Evolutionary conservation across 2,329 filamentous ascomycete species (phyloP), one percentile per base, ranked within the genome.

Genomic region (Calonectria naviculata): DNA sequence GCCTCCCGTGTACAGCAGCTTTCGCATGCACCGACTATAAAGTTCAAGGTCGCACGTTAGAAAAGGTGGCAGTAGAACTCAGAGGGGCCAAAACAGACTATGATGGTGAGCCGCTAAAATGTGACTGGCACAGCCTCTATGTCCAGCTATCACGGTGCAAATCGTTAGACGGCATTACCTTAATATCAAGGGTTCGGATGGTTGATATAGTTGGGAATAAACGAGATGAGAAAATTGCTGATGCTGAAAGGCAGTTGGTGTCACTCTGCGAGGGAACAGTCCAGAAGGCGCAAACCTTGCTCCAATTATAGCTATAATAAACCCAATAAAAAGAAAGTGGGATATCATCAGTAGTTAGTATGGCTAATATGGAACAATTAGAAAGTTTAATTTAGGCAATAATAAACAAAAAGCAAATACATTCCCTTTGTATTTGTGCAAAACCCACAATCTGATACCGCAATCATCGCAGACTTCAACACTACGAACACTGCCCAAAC

Each of bases 191-290:
- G 42, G 29, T 42, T 15, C 41, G 60, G 19, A 41, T 47, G 41
- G 15, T 54, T 29, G 56, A 67, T 52, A 52, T 62, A 62, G 21
- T 67, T 19, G 15, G 24, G 13, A 67, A 67, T 62, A 42, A 29
- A 52, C 44, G 31, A 44, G 10, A 41, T 12, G 42, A 67, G 54
- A 67, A 62, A 19, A 41, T 62, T 54, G 24, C 62, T 52, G 26
- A 31, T 34, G 34, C 62, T 54, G 65, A 31, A 31, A 62, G 31
- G 56, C 44, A n/a, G n/a, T n/a, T 67, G 13, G 42, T 61, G 12
- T 10, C 61, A 10, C 28, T 67, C 3, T 41, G 42, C 13, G 28
- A 24, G 21, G 10, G 12, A 10, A 67, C 29, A 49, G 24, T 58
- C 7, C 31, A 34, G 12, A 12, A 34, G 31, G 31, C 31, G 12